phyloP scores from a whole-genome alignment of 495 filamentous ascomycete species.

The Penicillium cosmopolitanum region DNA sequence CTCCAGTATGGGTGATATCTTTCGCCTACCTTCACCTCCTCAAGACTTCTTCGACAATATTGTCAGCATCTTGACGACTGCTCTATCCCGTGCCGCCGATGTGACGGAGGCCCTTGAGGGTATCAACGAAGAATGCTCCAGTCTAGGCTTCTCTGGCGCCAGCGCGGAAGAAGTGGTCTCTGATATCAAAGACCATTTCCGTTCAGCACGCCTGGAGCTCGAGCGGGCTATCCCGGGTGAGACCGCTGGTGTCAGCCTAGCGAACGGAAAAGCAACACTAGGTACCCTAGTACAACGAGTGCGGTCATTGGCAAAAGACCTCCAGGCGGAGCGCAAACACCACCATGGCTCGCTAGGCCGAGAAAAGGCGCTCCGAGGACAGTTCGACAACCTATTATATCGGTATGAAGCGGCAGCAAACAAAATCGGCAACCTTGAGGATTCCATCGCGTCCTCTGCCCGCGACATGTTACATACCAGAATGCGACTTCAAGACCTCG shows the following conservation, averaged over 20 bases:
- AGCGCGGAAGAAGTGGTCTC: slow-evolving; percentile 53
- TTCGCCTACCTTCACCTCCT: slow-evolving; percentile 42
- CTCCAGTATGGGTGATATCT: slow-evolving; percentile 35
- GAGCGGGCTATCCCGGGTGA: slow-evolving; percentile 72
- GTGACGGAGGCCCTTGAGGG: slow-evolving; percentile 40
- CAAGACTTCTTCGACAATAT: slow-evolving; percentile 43
- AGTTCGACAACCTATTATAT: slow-evolving; percentile 46
- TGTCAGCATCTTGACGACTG: slow-evolving; percentile 33
- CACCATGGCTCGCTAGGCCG: slow-evolving; percentile 37
- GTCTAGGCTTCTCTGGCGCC: slow-evolving; percentile 58
- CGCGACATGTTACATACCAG: slow-evolving; percentile 50
- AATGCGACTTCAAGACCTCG: slow-evolving; percentile 50
- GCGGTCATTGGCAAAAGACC: slow-evolving; percentile 38
- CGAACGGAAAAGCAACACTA: slow-evolving; percentile 44
- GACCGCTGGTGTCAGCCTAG: slow-evolving; percentile 45
- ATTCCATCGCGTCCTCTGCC: slow-evolving; percentile 59
- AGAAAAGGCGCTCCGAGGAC: slow-evolving; percentile 42
- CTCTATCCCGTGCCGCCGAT: slow-evolving; percentile 43
- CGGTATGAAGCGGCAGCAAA: slow-evolving; percentile 44
- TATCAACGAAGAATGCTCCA: slow-evolving; percentile 45
- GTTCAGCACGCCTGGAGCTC: slow-evolving; percentile 67
- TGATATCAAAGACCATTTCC: slow-evolving; percentile 57
- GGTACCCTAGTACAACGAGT: slow-evolving; percentile 41
- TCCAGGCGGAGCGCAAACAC: slow-evolving; percentile 36
- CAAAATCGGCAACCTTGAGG: slow-evolving; percentile 55